Evolutionary conservation across 495 filamentous ascomycete genomes (phyloP).

Genomic region (Lophiostoma macrostomum): DNA sequence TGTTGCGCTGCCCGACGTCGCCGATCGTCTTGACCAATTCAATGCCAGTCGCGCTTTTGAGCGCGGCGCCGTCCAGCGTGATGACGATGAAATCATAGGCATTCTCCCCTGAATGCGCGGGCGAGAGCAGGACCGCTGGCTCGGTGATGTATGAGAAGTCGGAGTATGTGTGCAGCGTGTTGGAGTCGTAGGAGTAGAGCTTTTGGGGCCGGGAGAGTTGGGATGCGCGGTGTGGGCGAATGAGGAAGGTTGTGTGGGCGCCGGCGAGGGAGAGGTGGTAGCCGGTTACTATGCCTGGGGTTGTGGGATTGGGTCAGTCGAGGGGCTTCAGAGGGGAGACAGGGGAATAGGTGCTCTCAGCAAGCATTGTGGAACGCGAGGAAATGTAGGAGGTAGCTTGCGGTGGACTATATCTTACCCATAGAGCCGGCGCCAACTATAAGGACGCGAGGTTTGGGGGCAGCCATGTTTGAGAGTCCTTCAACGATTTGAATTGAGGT

Average conservation of each 20-base stretch:
- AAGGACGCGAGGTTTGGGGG: not conserved
- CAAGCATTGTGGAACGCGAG: too few relatives aligned
- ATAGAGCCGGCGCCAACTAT: not conserved
- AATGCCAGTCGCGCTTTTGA: not conserved
- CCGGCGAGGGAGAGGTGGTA: not conserved
- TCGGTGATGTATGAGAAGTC: not conserved
- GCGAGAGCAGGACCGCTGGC: not conserved
- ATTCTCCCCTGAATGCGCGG: too few relatives aligned
- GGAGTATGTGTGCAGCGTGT: not conserved
- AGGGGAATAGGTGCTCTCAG: too few relatives aligned
- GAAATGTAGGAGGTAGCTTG: too few relatives aligned
- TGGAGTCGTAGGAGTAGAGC: not conserved
- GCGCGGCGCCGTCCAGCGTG: not conserved
- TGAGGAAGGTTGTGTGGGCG: not conserved
- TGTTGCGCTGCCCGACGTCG: not conserved
- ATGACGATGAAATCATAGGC: constrained; percentile 1
- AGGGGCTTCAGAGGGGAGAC: too few relatives aligned
- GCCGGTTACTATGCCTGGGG: not conserved
- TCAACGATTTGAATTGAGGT: too few relatives aligned
- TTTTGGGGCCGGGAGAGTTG: not conserved
- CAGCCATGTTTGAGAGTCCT: too few relatives aligned
- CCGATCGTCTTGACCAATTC: not conserved
- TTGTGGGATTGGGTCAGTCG: too few relatives aligned
- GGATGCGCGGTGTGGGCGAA: not conserved
- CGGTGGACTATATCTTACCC: too few relatives aligned